phyloP scores from a whole-genome alignment of 2,329 filamentous ascomycete genomes.

The Verticillium isaacii region DNA sequence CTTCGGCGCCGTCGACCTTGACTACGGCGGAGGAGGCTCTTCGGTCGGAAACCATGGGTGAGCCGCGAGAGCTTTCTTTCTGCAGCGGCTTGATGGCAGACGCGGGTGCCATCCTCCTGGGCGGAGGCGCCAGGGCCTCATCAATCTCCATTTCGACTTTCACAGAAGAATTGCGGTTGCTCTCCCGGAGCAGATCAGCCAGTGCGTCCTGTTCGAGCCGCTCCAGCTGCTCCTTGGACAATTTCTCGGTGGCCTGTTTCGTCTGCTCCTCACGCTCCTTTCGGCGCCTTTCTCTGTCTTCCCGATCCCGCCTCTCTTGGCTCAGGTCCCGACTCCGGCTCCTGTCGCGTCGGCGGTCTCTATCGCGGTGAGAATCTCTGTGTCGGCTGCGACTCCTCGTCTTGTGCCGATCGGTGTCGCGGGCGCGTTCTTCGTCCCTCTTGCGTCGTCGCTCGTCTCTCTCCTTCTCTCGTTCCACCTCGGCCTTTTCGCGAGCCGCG shows the following conservation, averaged over 20 bases:
- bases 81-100: conserved; percentile 56
- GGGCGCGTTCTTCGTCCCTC: conserved; percentile 36
- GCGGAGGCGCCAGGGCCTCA: conserved; percentile 51
- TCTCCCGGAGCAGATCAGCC: conserved; percentile 55
- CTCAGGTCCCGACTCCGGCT: conserved; percentile 23
- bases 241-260: conserved; percentile 45
- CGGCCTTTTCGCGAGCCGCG: conserved; percentile 32
- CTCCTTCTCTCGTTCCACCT: conserved; percentile 45
- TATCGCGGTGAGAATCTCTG: conserved; percentile 27
- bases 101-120: conserved; percentile 44
- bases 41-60: conserved; percentile 37
- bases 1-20: conserved; percentile 26
- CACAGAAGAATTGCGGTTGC: conserved; percentile 42
- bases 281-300: conserved; percentile 24
- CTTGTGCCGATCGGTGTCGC: conserved; percentile 24
- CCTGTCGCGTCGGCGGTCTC: conserved; percentile 26
- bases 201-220: conserved; percentile 54
- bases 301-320: conserved; percentile 21
- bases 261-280: conserved; percentile 33
- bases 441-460: conserved; percentile 45
- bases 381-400: conserved; percentile 22
- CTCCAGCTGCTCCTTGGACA: conserved; percentile 54
- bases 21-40: conserved; percentile 26
- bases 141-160: conserved; percentile 45
- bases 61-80: conserved; percentile 30